Conservation (phyloP, 2,329 filamentous ascomycete species). For the Exophiala alcalophila region DNA sequence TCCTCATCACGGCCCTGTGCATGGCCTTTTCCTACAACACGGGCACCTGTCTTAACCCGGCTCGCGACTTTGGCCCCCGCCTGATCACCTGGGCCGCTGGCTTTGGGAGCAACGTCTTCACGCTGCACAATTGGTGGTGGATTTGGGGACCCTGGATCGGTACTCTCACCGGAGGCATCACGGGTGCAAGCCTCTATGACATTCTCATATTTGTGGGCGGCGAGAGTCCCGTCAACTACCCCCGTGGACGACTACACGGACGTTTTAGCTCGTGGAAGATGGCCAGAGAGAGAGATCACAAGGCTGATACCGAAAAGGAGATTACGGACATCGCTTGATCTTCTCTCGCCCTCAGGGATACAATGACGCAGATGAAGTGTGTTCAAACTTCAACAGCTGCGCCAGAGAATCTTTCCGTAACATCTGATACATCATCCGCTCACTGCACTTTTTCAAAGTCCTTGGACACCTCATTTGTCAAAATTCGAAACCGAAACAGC, state of each 20-base stretch:
- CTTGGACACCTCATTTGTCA: too few relatives aligned
- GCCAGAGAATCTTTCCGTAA: too few relatives aligned
- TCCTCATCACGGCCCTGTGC: slow-evolving; percentile 38
- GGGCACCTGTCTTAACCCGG: slow-evolving; percentile 38
- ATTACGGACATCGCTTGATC: slow-evolving; percentile 1
- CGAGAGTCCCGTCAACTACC: slow-evolving; percentile 28
- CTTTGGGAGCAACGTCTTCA: slow-evolving; percentile 34
- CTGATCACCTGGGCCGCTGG: slow-evolving; percentile 36
- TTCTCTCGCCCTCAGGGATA: too few relatives aligned
- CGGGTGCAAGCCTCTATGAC: slow-evolving; percentile 38
- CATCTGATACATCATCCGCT: too few relatives aligned
- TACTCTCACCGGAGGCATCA: slow-evolving; percentile 35
- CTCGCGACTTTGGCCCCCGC: slow-evolving; percentile 38
- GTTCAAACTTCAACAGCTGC: too few relatives aligned
- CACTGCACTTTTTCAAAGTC: too few relatives aligned
- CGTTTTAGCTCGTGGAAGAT: slow-evolving; percentile 3
- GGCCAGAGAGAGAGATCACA: neutral
- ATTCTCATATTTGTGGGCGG: slow-evolving; percentile 40
- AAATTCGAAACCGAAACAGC: too few relatives aligned
- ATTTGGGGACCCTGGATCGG: slow-evolving; percentile 39
- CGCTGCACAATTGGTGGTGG: slow-evolving; percentile 35
- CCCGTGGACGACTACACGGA: neutral
- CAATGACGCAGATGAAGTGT: too few relatives aligned
- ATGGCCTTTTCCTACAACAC: slow-evolving; percentile 40
- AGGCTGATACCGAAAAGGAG: neutral